These are phyloP conservation scores for Epichloe sibirici DNA, from an alignment of 2,329 filamentous ascomycete species.

Conservation along the genomic window DNA sequence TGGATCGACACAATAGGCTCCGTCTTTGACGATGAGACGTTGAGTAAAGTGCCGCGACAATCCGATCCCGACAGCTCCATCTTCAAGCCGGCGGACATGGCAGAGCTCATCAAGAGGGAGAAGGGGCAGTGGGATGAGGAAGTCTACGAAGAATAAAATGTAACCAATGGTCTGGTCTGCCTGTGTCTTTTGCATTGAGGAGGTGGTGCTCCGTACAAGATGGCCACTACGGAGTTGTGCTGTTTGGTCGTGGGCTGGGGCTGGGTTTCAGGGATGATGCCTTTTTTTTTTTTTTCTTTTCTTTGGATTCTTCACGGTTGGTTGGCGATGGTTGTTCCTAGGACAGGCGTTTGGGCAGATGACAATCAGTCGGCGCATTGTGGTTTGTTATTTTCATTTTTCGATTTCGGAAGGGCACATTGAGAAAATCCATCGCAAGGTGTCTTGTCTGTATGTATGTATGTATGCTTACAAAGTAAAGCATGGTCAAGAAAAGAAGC, in stretches of 20 bases:
- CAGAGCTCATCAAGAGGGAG: slow-evolving; percentile 59
- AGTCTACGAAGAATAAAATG: slow-evolving; percentile 49
- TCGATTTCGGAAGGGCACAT: neutral
- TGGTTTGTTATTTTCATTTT: neutral
- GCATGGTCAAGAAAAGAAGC: too few species aligned
- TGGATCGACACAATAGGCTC: slow-evolving; percentile 89
- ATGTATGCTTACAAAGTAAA: too few species aligned
- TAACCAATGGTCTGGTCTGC: too few species aligned
- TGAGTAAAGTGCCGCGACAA: slow-evolving; percentile 56
- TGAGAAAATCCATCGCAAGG: too few species aligned
- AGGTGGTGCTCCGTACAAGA: too few species aligned
- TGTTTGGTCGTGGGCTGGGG: neutral
- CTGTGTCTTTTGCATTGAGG: too few species aligned
- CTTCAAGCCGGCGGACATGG: slow-evolving; percentile 64
- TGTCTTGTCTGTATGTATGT: too few species aligned
- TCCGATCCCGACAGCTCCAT: slow-evolving; percentile 55
- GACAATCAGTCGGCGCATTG: neutral
- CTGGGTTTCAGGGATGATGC: neutral
- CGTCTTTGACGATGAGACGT: slow-evolving; percentile 75
- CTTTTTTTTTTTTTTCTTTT: too few species aligned
- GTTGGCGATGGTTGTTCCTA: neutral
- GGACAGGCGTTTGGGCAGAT: neutral
- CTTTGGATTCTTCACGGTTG: neutral
- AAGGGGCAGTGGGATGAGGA: slow-evolving; percentile 74
- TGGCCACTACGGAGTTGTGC: neutral